Percentiles rank a stretch among this genome's conserved stretches.
Evolutionary conservation across 306 rosid genomes (phyloP).

Genomic region (Gastrolobium villosum): DNA sequence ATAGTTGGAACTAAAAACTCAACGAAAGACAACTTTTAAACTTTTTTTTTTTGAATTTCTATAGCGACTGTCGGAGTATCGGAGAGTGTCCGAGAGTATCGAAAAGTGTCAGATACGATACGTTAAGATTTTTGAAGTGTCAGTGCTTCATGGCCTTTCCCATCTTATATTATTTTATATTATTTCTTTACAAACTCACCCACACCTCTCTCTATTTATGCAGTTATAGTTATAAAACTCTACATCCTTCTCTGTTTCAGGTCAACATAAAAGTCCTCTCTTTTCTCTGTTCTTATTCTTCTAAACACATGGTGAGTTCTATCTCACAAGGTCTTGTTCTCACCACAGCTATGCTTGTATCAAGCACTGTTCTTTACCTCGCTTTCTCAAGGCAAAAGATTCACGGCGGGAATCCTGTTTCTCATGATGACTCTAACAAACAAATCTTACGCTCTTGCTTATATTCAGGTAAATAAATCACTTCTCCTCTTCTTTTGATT

Average conservation of each 20-base stretch:
- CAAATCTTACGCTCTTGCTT: slow-evolving; percentile 67
- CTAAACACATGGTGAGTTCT: slow-evolving; percentile 50
- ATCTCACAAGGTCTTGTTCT: slow-evolving; percentile 60
- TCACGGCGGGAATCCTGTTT: slow-evolving; percentile 7
- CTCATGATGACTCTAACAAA: slow-evolving; percentile 37
- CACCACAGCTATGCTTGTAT: slow-evolving; percentile 67
- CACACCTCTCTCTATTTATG: not conserved
- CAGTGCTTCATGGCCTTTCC: too few relatives aligned
- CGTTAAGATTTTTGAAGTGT: too few relatives aligned
- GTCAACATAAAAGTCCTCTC: slow-evolving; percentile 12
- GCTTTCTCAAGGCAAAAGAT: slow-evolving; percentile 47
- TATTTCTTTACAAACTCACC: not conserved
- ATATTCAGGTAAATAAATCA: slow-evolving; percentile 58
- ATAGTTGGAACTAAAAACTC: too few relatives aligned
- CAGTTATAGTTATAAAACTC: not conserved
- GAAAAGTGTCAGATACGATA: too few relatives aligned
- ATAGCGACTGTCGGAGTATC: too few relatives aligned
- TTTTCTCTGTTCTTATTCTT: not conserved
- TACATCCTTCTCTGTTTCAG: slow-evolving; percentile 29
- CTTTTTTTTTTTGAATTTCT: too few relatives aligned
- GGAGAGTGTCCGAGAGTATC: too few relatives aligned
- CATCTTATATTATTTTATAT: too few relatives aligned
- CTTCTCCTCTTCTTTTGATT: not conserved
- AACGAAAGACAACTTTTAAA: too few relatives aligned
- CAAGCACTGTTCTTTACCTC: slow-evolving; percentile 60